Base-by-base conservation (phyloP, 169 alveolate species). In the Cryptosporidium andersoni region DNA sequence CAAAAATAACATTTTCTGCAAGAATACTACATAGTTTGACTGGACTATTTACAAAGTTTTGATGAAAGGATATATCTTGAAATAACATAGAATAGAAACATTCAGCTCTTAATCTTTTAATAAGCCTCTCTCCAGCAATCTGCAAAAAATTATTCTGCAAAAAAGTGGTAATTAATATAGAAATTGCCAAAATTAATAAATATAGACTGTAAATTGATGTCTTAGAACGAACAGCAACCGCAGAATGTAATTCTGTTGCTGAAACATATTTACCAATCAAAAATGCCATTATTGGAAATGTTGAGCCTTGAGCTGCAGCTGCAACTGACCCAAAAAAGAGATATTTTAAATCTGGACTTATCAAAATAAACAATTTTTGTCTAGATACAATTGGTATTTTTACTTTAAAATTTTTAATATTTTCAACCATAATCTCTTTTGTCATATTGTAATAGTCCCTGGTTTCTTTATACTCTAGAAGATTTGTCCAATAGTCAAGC, bases 91-190 rank as follows among this genome's bases (percentile, higher is more conserved):
- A 74, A 36, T 74, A 74, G 39, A 74, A 74, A 42, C 51, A 74
- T 25, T 74, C 85, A 40, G 85, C 85, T 43, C 85, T 74, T 11
- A 74, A 52, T 42, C 85, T 74, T 37, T 55, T 74, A 42, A 74
- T 43, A 4, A 74, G 64, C 43, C 67, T 64, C 49, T 74, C 85
- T 4, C 85, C 85, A 36, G 68, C 55, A 14, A 74, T 74, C 7
- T 74, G 85, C 14, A 74, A 55, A 37, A 74, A 74, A 34, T 66
- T 58, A 58, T 74, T 74, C 14, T 74, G 85, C 4, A 63, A 64
- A 45, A 60, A 74, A 6, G 85, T 74, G 36, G 67, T 74, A 9
- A 74, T 14, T 25, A 74, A 74, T 40, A 74, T 74, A 5, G 45
- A 39, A 25, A 58, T 42, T 6, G 85, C 85, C 7, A 74, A 34